Evolutionary conservation across 163 green algal species (phyloP).

Genomic region (Chloroidium sp.): DNA sequence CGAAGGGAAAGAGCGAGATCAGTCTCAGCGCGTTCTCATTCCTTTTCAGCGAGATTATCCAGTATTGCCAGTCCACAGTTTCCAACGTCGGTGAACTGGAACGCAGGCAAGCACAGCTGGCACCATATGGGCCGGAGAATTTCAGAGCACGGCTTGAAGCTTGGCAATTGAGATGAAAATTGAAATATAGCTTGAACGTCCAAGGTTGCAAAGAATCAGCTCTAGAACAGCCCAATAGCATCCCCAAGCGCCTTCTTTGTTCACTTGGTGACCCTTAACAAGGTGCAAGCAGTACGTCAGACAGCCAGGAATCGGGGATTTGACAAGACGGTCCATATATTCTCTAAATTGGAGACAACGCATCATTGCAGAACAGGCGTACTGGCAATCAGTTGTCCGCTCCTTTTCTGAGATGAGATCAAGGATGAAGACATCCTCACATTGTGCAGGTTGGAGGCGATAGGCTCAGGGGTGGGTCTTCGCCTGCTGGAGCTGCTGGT

Average conservation of each 20-base stretch:
- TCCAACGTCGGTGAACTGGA: slow-evolving; percentile 86
- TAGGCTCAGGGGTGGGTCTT: slow-evolving; percentile 72
- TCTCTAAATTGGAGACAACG: too few species aligned
- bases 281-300: too few species aligned
- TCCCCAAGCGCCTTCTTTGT: too few species aligned
- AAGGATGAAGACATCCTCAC: not conserved
- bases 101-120: slow-evolving; percentile 49
- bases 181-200: too few species aligned
- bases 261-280: too few species aligned
- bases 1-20: slow-evolving; percentile 43
- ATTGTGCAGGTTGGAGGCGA: slow-evolving; percentile 64
- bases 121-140: not conserved
- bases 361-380: too few species aligned
- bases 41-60: slow-evolving; percentile 90
- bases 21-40: slow-evolving; percentile 83
- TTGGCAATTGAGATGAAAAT: not conserved
- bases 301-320: too few species aligned
- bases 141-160: not conserved
- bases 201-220: too few species aligned
- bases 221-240: too few species aligned
- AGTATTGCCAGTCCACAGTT: slow-evolving; percentile 82
- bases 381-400: too few species aligned
- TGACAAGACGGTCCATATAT: too few species aligned
- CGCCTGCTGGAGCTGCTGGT: slow-evolving; percentile 79
- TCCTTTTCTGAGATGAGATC: too few species aligned